Evolutionary conservation across 2,329 filamentous ascomycete genomes (phyloP), one percentile per base, ranked within the genome.

Genomic region (Hymenotorrendiella dingleyae): DNA sequence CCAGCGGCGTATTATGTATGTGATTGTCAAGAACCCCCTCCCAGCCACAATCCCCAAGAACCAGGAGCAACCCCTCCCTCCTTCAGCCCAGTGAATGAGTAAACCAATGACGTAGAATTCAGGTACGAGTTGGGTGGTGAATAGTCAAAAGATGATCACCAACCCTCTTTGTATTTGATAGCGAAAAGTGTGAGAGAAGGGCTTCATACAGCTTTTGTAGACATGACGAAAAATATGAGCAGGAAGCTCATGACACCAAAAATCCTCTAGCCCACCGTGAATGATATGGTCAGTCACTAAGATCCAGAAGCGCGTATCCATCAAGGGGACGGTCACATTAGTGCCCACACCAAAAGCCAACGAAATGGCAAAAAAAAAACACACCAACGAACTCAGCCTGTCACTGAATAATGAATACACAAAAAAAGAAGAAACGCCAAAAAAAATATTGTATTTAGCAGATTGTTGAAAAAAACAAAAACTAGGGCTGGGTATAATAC

Each of bases 301-400:
- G 17, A 11, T 20, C 6, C 1, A 20, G 17, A 5, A 21, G 9
- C 4, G 30, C 17, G 14, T 11, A 21, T 11, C 16, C 21, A 20
- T 20, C 19, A 16, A 21, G 30, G 12, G 30, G 30, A 42, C 40
- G 40, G 30, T 28, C 23, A 33, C 36, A 36, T 32, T 27, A 42
- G 24, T 20, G 16, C 19, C 19, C 14, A 17, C 28, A 33, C 19
- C 17, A 20, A 33, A 33, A 33, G 30, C 16, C 30, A 16, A 16
- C 7, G 30, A 16, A 33, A 33, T 33, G 30, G 17, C n/a, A 16
- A 11, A 36, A 14, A 36, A 24, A 24, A 36, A 10, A 27, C 11
- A 22, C 17, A 23, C 23, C 9, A 36, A 24, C n/a, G 26, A 10
- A 27, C 11, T 14, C 17, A 23, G 16, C 9, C 30, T 20, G 9